Conservation (phyloP, 768 basidiomycete species). For the Stropharia rugosoannulata region DNA sequence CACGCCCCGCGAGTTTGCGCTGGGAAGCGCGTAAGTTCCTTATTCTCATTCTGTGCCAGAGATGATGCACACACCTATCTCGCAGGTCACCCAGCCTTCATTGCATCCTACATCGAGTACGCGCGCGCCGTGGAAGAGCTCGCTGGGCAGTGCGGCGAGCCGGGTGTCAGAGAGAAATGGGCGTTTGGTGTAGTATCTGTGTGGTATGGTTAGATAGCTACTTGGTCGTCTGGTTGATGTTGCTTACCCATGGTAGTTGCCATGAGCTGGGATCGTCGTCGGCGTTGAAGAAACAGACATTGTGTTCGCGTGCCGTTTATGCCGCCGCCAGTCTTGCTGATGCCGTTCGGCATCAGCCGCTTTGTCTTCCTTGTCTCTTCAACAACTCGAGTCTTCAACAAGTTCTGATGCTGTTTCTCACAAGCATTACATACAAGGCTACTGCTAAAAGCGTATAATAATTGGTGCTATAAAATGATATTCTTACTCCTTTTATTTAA, state of each 20-base stretch:
- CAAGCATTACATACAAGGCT: too few relatives aligned
- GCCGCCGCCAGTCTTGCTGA: too few relatives aligned
- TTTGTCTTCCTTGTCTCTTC: too few relatives aligned
- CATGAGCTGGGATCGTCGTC: slow-evolving; percentile 41
- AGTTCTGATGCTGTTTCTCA: too few relatives aligned
- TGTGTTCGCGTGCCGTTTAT: too few relatives aligned
- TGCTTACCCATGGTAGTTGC: slow-evolving; percentile 71
- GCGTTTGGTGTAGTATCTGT: slow-evolving; percentile 78
- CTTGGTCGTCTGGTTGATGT: neutral
- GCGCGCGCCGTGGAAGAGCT: slow-evolving; percentile 50
- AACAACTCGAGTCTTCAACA: too few relatives aligned
- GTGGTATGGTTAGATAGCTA: slow-evolving; percentile 1
- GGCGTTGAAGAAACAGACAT: neutral
- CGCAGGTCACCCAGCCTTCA: slow-evolving; percentile 81
- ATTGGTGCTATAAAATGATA: too few relatives aligned
- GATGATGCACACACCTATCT: slow-evolving; percentile 58
- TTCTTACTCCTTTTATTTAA: too few relatives aligned
- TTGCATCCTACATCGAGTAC: slow-evolving; percentile 89
- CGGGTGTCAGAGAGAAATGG: slow-evolving; percentile 61
- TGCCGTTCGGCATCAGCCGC: too few relatives aligned
- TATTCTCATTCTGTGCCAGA: neutral
- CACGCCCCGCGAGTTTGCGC: slow-evolving; percentile 64
- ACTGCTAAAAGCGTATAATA: too few relatives aligned
- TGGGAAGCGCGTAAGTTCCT: slow-evolving; percentile 21
- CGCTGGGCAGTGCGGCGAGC: slow-evolving; percentile 55